Percentiles rank a stretch among this genome's conserved stretches.
phyloP scores from a whole-genome alignment of 345 rosid genomes.

The Microcos paniculata region DNA sequence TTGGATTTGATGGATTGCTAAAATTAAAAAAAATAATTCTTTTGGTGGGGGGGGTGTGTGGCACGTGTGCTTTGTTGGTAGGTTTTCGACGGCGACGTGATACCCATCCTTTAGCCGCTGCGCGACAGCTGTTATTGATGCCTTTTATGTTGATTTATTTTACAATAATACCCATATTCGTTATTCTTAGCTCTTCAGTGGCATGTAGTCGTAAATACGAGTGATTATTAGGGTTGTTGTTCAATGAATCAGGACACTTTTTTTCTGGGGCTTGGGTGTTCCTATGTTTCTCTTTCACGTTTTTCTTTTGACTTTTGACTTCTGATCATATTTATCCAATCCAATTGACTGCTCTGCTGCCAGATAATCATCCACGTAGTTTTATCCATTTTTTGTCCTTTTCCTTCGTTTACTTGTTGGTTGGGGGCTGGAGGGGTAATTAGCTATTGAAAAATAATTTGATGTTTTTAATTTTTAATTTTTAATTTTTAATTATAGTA shows the following conservation, averaged over 20 bases:
- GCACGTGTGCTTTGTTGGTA: not conserved
- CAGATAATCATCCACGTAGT: not conserved
- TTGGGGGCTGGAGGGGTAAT: too few species aligned
- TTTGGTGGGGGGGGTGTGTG: not conserved
- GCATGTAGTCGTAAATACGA: too few species aligned
- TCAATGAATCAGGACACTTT: too few species aligned
- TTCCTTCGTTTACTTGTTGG: too few species aligned
- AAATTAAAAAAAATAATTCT: not conserved
- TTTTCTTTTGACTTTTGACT: not conserved
- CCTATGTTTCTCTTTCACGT: too few species aligned
- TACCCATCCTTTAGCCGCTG: not conserved
- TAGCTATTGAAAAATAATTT: too few species aligned
- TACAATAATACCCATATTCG: not conserved
- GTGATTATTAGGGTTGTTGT: too few species aligned
- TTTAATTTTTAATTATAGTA: too few species aligned
- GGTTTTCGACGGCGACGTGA: not conserved
- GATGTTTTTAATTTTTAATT: too few species aligned
- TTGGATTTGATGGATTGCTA: not conserved
- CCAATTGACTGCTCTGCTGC: too few species aligned
- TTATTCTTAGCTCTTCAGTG: not conserved
- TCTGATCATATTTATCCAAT: not conserved
- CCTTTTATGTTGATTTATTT: not conserved
- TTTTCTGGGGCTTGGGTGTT: too few species aligned
- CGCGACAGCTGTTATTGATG: not conserved
- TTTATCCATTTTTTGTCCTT: not conserved